phyloP scores from a whole-genome alignment of 257 asterid species.

The Avicennia marina region DNA sequence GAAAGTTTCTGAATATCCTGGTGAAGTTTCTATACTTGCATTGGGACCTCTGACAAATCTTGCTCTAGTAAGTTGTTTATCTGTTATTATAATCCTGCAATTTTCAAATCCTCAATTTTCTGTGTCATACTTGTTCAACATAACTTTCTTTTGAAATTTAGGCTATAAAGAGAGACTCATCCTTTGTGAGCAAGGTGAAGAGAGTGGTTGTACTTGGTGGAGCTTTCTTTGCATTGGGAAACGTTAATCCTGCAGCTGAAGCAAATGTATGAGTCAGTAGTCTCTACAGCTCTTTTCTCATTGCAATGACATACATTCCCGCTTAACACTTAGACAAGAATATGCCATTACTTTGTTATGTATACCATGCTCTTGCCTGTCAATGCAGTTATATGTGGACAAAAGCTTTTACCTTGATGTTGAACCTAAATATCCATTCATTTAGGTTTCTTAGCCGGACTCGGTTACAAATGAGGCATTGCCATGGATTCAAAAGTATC shows the following conservation, averaged over 20 bases:
- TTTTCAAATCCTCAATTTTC: neutral
- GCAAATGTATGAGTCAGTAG: constrained; percentile 62
- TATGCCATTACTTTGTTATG: too few species aligned
- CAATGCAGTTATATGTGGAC: too few species aligned
- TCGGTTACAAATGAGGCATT: too few species aligned
- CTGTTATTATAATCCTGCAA: neutral
- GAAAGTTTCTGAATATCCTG: constrained; percentile 74
- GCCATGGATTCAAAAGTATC: too few species aligned
- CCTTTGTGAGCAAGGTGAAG: constrained; percentile 91
- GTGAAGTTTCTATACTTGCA: constrained; percentile 96
- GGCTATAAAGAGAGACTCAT: constrained; percentile 90
- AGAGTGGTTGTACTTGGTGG: constrained; percentile 91
- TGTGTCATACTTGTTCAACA: constrained; percentile 2
- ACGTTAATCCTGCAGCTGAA: constrained; percentile 97
- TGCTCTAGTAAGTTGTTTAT: constrained; percentile 59
- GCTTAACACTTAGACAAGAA: too few species aligned
- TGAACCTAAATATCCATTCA: too few species aligned
- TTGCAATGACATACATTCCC: too few species aligned
- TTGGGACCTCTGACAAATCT: constrained; percentile 93
- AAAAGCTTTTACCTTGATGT: too few species aligned
- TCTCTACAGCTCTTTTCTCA: too few species aligned
- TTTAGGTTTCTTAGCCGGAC: too few species aligned
- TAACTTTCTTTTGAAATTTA: constrained; percentile 22
- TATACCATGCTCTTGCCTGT: too few species aligned
- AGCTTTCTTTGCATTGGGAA: constrained; percentile 90